Base-by-base conservation (phyloP, 345 rosid species). In the Turnera subulata region DNA sequence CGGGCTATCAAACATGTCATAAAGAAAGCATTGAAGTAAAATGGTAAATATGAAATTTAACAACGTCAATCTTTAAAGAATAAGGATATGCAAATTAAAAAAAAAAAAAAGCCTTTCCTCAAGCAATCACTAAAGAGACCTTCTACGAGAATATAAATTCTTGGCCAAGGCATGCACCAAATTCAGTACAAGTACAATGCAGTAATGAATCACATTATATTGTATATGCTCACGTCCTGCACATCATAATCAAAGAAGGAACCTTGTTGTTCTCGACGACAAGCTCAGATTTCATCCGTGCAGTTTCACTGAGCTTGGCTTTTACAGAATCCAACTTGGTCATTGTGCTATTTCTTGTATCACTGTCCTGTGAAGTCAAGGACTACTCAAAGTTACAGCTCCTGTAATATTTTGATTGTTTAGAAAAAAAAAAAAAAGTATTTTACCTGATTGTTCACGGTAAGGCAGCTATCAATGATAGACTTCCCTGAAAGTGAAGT, bases 251-350 rank as follows among this genome's bases (percentile, higher is more conserved):
- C 32, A 19, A 50, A 17, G 13, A 19, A 54, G 50, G n/a, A 53
- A 89, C 96, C 91, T 86, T 76, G 4, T 10, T 61, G 49, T 66
- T 89, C 61, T 82, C 81, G 45, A 46, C 33, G 13, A 54, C 57
- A 65, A 84, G 73, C 63, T 68, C 59, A 46, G 64, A 62, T 57
- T 74, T 89, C 73, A 63, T 61, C 54, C 32, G 67, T 56, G 68
- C 50, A 67, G 81, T 70, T 56, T 70, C 76, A 57, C 74, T 68
- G 44, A 84, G 82, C 76, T 82, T 82, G 56, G 63, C 67, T 73
- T 69, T 76, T 32, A 80, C 87, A 57, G 72, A 67, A 44, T 76
- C 78, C 70, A 82, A 65, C 56, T 73, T 55, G 55, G 59, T 65
- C 69, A 51, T 65, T 56, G 68, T 63, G 50, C 65, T 58, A 47